Percentiles rank a stretch among this genome's conserved stretches.
Evolutionary conservation across 148 eudicot species (phyloP).

Genomic region (Heliosperma pusillum): DNA sequence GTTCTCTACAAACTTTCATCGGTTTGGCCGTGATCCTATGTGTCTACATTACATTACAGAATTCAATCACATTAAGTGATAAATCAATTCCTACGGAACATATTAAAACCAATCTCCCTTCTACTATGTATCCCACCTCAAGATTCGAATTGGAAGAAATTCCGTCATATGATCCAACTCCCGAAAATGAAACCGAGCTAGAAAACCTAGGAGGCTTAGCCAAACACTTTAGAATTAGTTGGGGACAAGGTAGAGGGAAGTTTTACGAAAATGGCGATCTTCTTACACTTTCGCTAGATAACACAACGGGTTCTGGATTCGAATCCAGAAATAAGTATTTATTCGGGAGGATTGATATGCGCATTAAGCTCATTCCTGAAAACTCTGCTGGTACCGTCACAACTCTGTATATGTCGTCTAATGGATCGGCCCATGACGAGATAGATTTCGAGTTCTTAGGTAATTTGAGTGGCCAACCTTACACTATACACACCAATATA

Average conservation of each 20-base stretch:
- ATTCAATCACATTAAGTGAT: conserved; percentile 35
- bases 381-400: conserved; percentile 50
- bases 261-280: conserved; percentile 31
- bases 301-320: conserved; percentile 39
- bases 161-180: conserved; percentile 6
- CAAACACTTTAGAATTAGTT: conserved; percentile 31
- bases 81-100: conserved; percentile 28
- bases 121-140: conserved; percentile 10
- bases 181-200: neutral
- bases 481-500: conserved; percentile 41
- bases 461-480: conserved; percentile 39
- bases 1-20: conserved; percentile 34
- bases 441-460: conserved; percentile 48
- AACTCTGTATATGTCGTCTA: conserved; percentile 38
- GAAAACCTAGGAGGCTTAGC: conserved; percentile 26
- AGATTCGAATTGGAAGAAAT: conserved; percentile 8
- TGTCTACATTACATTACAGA: conserved; percentile 33
- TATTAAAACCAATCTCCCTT: conserved; percentile 2
- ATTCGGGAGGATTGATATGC: conserved; percentile 36
- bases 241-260: conserved; percentile 40
- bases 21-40: conserved; percentile 33
- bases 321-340: conserved; percentile 34
- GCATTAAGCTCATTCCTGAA: conserved; percentile 34
- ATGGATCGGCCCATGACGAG: conserved; percentile 34
- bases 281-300: conserved; percentile 35